Percentiles rank a stretch among this genome's conserved stretches.
phyloP scores from a whole-genome alignment of 1,139 yeast species.

The Suhomyces atakaporum region DNA sequence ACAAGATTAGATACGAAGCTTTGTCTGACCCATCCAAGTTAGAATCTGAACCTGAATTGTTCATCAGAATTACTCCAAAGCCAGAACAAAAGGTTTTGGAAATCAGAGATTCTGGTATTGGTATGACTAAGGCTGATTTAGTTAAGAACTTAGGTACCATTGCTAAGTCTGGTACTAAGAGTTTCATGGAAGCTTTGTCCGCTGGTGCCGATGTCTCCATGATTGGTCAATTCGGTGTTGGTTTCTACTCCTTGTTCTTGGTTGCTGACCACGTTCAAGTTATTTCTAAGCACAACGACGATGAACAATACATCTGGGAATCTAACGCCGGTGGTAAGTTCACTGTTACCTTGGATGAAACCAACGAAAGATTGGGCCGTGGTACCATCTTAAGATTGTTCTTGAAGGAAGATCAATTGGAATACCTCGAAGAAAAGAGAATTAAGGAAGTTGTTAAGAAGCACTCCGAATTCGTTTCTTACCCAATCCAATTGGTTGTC shows the following conservation, averaged over 20 bases:
- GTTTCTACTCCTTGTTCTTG: slow-evolving; percentile 99
- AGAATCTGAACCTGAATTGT: slow-evolving; percentile 94
- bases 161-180: slow-evolving; percentile 99
- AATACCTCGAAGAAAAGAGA: slow-evolving; percentile 98
- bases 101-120: slow-evolving; percentile 99
- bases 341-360: slow-evolving; percentile 89
- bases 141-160: slow-evolving; percentile 99
- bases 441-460: slow-evolving; percentile 99
- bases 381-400: slow-evolving; percentile 95
- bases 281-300: slow-evolving; percentile 97
- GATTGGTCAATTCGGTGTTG: slow-evolving; percentile 99
- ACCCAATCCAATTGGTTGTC: slow-evolving; percentile 98
- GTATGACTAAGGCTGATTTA: slow-evolving; percentile 99
- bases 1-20: slow-evolving; percentile 97
- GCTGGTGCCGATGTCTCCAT: slow-evolving; percentile 99
- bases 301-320: slow-evolving; percentile 99
- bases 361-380: slow-evolving; percentile 84
- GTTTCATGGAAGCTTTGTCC: slow-evolving; percentile 98
- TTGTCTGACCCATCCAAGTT: slow-evolving; percentile 88
- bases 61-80: slow-evolving; percentile 95
- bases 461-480: slow-evolving; percentile 98
- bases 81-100: slow-evolving; percentile 94
- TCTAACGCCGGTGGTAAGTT: slow-evolving; percentile 99
- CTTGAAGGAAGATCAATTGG: slow-evolving; percentile 98
- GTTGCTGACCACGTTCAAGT: slow-evolving; percentile 99